A percentile compares a stretch with the other conserved stretches of the same genome.
phyloP scores from a whole-genome alignment of 2,329 filamentous ascomycete genomes.

The Fusarium zealandicum region DNA sequence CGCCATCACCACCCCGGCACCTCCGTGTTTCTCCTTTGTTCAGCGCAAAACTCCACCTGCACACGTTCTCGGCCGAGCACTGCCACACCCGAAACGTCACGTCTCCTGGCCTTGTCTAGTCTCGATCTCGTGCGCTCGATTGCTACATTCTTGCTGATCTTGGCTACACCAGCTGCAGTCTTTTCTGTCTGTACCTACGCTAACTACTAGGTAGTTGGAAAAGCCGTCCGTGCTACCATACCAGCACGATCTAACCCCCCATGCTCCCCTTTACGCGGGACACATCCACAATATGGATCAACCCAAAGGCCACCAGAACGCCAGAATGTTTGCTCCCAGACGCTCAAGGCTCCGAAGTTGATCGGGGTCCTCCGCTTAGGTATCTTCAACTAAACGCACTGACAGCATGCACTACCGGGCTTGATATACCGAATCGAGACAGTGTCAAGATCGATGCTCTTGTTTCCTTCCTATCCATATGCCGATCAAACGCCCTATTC shows the following conservation, averaged over 20 bases:
- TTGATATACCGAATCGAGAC: constrained; percentile 20
- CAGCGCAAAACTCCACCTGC: not conserved
- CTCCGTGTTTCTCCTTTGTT: constrained; percentile 7
- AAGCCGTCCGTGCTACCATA: constrained; percentile 13
- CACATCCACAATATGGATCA: constrained; percentile 1
- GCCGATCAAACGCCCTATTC: constrained; percentile 15
- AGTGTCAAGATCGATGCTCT: not conserved
- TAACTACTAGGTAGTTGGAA: not conserved
- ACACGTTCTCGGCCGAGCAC: constrained; percentile 39
- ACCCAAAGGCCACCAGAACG: constrained; percentile 13
- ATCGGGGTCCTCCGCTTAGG: constrained; percentile 18
- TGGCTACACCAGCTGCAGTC: no score
- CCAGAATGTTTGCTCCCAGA: constrained; percentile 3
- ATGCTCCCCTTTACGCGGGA: not conserved
- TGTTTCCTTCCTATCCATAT: constrained; percentile 5
- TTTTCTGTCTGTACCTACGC: constrained; percentile 3
- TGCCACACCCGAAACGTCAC: constrained; percentile 33
- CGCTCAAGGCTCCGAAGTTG: constrained; percentile 12
- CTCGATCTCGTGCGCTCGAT: constrained; percentile 10
- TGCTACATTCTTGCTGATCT: no score
- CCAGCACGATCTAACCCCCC: constrained; percentile 13
- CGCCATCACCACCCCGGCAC: no score
- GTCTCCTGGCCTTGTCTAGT: constrained; percentile 14
- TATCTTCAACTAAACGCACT: constrained; percentile 4
- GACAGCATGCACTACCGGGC: constrained; percentile 1